A percentile compares a stretch with the other conserved stretches of the same genome.
These are phyloP conservation scores for Sarcodon sp. DNA, from an alignment of 768 basidiomycete genomes.

Conservation along the genomic window DNA sequence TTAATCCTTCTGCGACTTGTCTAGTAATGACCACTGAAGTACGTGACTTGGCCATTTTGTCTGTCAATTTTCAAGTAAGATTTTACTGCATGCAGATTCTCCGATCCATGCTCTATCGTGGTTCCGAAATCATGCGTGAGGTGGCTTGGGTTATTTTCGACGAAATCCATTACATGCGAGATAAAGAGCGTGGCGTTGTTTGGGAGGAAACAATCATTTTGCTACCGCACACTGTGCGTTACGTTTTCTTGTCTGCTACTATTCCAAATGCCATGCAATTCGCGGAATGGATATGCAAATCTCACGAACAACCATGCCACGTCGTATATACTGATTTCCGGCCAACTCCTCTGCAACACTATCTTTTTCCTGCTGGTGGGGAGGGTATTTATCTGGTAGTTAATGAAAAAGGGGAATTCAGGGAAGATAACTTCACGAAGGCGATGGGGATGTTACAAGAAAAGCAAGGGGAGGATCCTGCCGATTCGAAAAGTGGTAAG, in stretches of 20 bases:
- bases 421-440: conserved; percentile 95
- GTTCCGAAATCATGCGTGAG: conserved; percentile 98
- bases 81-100: conserved; percentile 55
- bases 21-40: conserved; percentile 99
- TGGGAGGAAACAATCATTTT: conserved; percentile 99
- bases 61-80: not conserved
- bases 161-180: conserved; percentile 99
- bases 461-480: conserved; percentile 79
- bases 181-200: conserved; percentile 97
- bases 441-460: conserved; percentile 93
- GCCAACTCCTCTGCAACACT: conserved; percentile 95
- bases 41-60: conserved; percentile 8
- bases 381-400: conserved; percentile 97
- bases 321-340: conserved; percentile 99
- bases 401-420: conserved; percentile 96
- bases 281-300: conserved; percentile 97
- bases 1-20: conserved; percentile 94
- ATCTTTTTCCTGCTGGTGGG: conserved; percentile 92
- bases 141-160: conserved; percentile 99
- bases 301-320: conserved; percentile 96
- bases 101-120: conserved; percentile 96
- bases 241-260: conserved; percentile 97
- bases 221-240: conserved; percentile 89
- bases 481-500: conserved; percentile 73
- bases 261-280: conserved; percentile 99